A percentile compares a stretch with the other conserved stretches of the same genome.
These are phyloP conservation scores for Coemansia sp. DNA, from an alignment of 192 early-diverging fungal genomes.

Conservation along the genomic window DNA sequence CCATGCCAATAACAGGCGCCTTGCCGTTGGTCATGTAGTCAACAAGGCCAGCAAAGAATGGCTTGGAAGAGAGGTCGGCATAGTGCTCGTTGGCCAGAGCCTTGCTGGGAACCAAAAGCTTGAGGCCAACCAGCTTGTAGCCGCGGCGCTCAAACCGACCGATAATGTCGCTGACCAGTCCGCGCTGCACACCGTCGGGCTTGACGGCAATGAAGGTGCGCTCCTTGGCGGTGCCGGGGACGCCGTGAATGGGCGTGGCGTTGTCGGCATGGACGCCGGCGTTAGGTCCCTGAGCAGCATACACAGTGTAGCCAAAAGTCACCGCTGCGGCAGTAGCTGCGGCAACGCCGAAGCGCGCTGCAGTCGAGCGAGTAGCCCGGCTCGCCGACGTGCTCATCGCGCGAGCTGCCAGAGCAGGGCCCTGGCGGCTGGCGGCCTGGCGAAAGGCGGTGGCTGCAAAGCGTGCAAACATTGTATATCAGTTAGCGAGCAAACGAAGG, in stretches of 20 bases:
- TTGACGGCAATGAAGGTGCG: slow-evolving; percentile 76
- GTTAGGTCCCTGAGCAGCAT: slow-evolving; percentile 11
- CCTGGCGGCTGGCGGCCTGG: slow-evolving; percentile 47
- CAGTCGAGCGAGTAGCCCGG: slow-evolving; percentile 12
- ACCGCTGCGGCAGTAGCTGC: slow-evolving; percentile 23
- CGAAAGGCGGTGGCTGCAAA: slow-evolving; percentile 26
- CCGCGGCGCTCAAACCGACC: slow-evolving; percentile 81
- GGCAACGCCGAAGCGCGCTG: slow-evolving; percentile 27
- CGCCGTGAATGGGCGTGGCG: slow-evolving; percentile 49
- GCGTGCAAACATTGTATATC: slow-evolving; percentile 37
- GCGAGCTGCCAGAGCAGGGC: slow-evolving; percentile 19
- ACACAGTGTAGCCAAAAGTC: slow-evolving; percentile 33
- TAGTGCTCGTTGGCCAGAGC: slow-evolving; percentile 81
- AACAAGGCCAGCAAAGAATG: slow-evolving; percentile 86
- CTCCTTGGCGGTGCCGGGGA: slow-evolving; percentile 59
- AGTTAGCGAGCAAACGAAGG: background rate
- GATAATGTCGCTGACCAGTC: slow-evolving; percentile 83
- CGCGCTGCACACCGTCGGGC: slow-evolving; percentile 84
- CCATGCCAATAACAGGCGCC: slow-evolving; percentile 76
- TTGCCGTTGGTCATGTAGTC: slow-evolving; percentile 88
- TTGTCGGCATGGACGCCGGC: slow-evolving; percentile 28
- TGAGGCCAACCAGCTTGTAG: slow-evolving; percentile 86
- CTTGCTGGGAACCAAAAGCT: slow-evolving; percentile 62
- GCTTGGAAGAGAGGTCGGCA: slow-evolving; percentile 74
- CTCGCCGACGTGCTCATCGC: slow-evolving; percentile 25